These are phyloP conservation scores for Pleurotus tuber-regium DNA, from an alignment of 768 basidiomycete species.

Conservation along the genomic window DNA sequence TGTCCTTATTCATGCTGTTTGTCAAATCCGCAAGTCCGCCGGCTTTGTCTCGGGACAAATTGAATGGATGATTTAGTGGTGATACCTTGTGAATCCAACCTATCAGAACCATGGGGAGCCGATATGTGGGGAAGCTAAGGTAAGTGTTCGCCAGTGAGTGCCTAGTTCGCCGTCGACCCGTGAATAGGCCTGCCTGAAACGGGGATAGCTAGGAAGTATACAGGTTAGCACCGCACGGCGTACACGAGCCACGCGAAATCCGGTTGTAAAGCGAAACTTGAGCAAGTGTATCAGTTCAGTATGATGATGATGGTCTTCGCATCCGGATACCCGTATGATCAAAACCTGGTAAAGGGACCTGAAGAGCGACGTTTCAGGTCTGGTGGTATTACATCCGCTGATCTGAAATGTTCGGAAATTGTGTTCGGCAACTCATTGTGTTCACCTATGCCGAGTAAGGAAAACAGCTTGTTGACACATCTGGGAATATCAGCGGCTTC, in stretches of 20 bases:
- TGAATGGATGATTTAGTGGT: no score
- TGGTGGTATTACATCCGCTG: slow-evolving; percentile 1
- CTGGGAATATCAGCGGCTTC: background rate
- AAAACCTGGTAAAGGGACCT: background rate
- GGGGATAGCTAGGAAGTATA: background rate
- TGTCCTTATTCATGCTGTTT: no score
- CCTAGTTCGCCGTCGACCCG: slow-evolving; percentile 8
- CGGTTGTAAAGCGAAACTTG: background rate
- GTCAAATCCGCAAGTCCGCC: no score
- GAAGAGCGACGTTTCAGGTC: background rate
- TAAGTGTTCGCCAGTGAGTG: no score
- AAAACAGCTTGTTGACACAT: background rate
- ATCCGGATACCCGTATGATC: background rate
- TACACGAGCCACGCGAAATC: background rate
- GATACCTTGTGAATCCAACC: no score
- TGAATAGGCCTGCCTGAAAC: slow-evolving; percentile 3
- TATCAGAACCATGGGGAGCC: no score
- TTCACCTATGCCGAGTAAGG: background rate
- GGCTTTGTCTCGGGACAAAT: no score
- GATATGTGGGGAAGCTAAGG: no score
- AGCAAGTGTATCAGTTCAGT: no score
- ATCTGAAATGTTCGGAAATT: background rate
- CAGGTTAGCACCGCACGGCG: slow-evolving; percentile 2
- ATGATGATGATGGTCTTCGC: no score
- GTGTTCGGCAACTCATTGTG: slow-evolving; percentile 2